Evolutionary conservation across 371 early-diverging fungal species (phyloP).

Genomic region (Cladochytrium tenue): DNA sequence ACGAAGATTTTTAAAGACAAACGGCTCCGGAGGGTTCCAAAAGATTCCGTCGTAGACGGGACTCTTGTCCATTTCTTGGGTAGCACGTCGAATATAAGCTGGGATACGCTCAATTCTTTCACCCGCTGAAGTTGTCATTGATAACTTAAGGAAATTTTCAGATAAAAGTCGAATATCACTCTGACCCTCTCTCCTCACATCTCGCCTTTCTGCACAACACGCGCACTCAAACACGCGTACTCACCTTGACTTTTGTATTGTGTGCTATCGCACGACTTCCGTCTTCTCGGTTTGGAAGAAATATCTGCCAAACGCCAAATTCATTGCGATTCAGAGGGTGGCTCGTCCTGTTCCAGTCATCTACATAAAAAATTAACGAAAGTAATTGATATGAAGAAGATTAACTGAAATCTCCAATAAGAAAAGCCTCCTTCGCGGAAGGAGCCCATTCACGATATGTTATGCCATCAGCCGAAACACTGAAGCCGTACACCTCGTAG

Average conservation of each 20-base stretch:
- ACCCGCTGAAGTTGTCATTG: conserved; percentile 68
- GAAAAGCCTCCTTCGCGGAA: conserved; percentile 71
- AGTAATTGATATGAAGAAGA: background rate
- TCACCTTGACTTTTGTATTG: conserved; percentile 82
- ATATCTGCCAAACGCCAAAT: conserved; percentile 79
- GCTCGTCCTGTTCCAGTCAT: conserved; percentile 75
- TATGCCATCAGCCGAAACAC: conserved; percentile 59
- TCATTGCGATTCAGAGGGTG: conserved; percentile 77
- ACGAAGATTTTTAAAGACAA: conserved; percentile 70
- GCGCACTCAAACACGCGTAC: background rate
- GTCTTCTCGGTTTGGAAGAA: conserved; percentile 60
- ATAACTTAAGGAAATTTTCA: conserved; percentile 45
- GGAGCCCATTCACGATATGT: conserved; percentile 95
- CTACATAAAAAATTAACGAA: conserved; percentile 33
- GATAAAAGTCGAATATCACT: conserved; percentile 5
- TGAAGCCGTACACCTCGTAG: conserved; percentile 80
- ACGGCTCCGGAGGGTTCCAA: conserved; percentile 82
- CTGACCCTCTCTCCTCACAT: no score
- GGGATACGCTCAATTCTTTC: conserved; percentile 87
- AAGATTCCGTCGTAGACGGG: conserved; percentile 87
- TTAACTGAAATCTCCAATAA: conserved; percentile 92
- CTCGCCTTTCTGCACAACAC: background rate
- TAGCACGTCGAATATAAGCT: conserved; percentile 82
- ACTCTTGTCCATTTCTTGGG: conserved; percentile 79
- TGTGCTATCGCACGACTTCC: conserved; percentile 79